These are phyloP conservation scores for Fragilaria crotonensis DNA, from an alignment of 108 stramenopile genomes.

Conservation along the genomic window DNA sequence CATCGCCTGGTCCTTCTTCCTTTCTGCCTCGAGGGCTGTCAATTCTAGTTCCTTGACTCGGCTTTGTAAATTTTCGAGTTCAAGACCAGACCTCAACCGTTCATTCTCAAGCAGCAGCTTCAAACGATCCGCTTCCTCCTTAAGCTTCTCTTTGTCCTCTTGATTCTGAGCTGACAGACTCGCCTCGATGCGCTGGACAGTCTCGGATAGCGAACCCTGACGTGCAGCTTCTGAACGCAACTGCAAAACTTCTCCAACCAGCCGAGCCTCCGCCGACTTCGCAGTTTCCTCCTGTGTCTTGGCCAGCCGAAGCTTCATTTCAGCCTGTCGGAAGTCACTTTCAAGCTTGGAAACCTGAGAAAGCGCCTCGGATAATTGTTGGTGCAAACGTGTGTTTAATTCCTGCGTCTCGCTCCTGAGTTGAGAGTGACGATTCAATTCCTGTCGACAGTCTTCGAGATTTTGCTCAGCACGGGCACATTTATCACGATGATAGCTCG, in stretches of 20 bases:
- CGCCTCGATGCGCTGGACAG: conserved; percentile 75
- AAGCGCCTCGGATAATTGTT: conserved; percentile 42
- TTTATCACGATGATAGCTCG: conserved; percentile 52
- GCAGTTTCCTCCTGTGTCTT: conserved; percentile 60
- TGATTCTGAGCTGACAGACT: conserved; percentile 55
- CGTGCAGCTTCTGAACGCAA: conserved; percentile 62
- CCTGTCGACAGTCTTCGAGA: conserved; percentile 39
- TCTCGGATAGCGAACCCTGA: conserved; percentile 61
- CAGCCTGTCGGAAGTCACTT: conserved; percentile 37
- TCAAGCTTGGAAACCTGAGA: conserved; percentile 36
- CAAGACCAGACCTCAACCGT: conserved; percentile 20
- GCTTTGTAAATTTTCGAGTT: conserved; percentile 40
- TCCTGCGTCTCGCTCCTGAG: conserved; percentile 47
- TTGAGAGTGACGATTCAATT: conserved; percentile 26
- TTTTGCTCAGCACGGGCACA: conserved; percentile 45
- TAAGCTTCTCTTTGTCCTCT: conserved; percentile 38
- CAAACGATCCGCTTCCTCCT: conserved; percentile 36
- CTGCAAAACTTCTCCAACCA: conserved; percentile 39
- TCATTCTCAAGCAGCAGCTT: conserved; percentile 22
- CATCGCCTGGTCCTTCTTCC: conserved; percentile 40
- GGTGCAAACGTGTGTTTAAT: conserved; percentile 46
- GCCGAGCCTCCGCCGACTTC: conserved; percentile 47
- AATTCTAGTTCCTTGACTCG: conserved; percentile 42
- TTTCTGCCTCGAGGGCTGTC: conserved; percentile 18
- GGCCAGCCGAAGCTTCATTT: conserved; percentile 46